These are phyloP conservation scores for Vanrija sp. DNA, from an alignment of 1,284 basidiomycete species.

Conservation along the genomic window DNA sequence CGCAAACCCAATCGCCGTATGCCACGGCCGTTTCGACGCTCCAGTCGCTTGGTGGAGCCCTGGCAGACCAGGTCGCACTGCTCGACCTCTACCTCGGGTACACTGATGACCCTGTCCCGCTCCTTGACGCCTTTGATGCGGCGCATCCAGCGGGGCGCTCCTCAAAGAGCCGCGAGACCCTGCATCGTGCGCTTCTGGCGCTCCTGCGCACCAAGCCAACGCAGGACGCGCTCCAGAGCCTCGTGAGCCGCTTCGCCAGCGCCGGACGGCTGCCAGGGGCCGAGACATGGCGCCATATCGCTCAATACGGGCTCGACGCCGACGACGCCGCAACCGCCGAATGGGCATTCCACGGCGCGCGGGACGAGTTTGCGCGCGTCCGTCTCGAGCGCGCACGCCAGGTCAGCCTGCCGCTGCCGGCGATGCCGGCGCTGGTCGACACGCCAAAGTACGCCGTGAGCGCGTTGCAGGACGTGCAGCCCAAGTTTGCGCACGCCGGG, in stretches of 20 bases:
- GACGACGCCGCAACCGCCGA: slow-evolving; percentile 4
- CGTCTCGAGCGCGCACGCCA: not conserved
- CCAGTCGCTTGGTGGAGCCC: not conserved
- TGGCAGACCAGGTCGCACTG: not conserved
- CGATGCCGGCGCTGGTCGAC: not conserved
- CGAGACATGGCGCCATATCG: slow-evolving; percentile 28
- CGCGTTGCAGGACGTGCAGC: not conserved
- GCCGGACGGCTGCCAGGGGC: slow-evolving; percentile 15
- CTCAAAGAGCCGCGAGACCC: slow-evolving; percentile 12
- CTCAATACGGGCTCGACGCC: slow-evolving; percentile 5
- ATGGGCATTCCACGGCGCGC: not conserved
- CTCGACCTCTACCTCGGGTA: slow-evolving; percentile 6
- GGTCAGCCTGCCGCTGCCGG: not conserved
- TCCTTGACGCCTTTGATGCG: not conserved
- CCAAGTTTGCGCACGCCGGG: not conserved
- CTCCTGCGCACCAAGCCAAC: slow-evolving; percentile 7
- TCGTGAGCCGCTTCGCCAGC: slow-evolving; percentile 2
- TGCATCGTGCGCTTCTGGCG: slow-evolving; percentile 14
- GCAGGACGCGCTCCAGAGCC: not conserved
- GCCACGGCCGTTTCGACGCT: not conserved
- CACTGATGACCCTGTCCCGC: not conserved
- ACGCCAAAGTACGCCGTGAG: not conserved
- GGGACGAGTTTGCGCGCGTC: slow-evolving; percentile 1
- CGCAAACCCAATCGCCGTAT: not conserved
- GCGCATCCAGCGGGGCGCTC: not conserved